phyloP scores from a whole-genome alignment of 345 rosid genomes.

The Lumnitzera racemosa region DNA sequence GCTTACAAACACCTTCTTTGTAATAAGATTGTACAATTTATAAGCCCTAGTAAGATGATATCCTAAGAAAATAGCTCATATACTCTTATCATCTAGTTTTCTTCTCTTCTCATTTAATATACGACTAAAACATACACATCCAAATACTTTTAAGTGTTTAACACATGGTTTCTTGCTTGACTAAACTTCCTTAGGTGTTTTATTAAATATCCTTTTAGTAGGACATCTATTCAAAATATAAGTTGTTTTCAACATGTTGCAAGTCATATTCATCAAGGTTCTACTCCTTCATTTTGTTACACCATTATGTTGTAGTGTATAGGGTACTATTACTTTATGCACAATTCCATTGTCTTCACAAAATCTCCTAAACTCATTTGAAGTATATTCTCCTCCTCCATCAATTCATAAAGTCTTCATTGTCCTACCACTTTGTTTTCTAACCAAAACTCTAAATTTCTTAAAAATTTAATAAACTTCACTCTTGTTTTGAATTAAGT shows the following conservation, averaged over 20 bases:
- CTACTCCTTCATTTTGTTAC: not conserved
- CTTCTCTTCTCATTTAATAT: not conserved
- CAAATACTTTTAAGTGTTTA: not conserved
- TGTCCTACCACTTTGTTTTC: not conserved
- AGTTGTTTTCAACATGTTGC: not conserved
- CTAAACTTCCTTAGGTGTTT: conserved; percentile 1
- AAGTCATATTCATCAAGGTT: not conserved
- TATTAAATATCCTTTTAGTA: not conserved
- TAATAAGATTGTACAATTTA: not conserved
- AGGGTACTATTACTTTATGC: no score
- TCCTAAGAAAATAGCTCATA: not conserved
- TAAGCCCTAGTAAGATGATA: not conserved
- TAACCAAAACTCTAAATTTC: not conserved
- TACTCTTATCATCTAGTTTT: no score
- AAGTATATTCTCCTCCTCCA: not conserved
- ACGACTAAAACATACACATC: not conserved
- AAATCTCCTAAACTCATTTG: no score
- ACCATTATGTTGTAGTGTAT: no score
- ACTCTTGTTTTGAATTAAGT: not conserved
- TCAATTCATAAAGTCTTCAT: not conserved
- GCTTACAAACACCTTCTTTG: not conserved
- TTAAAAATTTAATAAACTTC: not conserved
- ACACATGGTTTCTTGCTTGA: not conserved
- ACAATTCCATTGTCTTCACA: no score
- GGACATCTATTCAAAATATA: not conserved